Conservation (phyloP, 495 filamentous ascomycete genomes). For the Neurospora sp. region DNA sequence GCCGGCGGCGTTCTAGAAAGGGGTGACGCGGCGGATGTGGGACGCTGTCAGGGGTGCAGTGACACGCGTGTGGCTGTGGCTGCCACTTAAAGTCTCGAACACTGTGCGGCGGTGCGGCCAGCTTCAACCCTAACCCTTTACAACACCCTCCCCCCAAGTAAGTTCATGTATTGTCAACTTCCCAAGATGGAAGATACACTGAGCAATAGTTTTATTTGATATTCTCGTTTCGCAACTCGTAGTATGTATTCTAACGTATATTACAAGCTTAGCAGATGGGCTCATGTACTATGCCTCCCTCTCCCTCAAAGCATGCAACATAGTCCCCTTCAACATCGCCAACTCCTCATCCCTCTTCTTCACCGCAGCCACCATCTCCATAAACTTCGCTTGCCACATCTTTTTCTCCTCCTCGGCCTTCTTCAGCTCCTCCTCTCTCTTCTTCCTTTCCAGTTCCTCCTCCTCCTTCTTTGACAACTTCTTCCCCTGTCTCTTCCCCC, state of each 20-base stretch:
- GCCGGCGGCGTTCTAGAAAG: not conserved
- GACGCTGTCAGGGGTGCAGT: not conserved
- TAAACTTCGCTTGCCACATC: conserved; percentile 29
- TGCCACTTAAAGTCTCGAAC: not conserved
- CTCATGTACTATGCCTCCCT: not conserved
- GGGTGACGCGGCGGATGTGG: not conserved
- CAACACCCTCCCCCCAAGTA: not conserved
- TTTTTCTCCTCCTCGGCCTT: conserved; percentile 15
- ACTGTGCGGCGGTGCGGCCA: not conserved
- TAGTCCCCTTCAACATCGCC: conserved; percentile 10
- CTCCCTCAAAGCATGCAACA: conserved; percentile 13
- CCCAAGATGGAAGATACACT: not conserved
- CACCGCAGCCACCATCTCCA: conserved; percentile 21
- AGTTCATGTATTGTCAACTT: not conserved
- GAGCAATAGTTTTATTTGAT: not conserved
- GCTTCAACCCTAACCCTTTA: not conserved
- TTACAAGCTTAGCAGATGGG: too few relatives aligned
- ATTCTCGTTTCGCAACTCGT: not conserved
- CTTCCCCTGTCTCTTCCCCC: conserved; percentile 9
- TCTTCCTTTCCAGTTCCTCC: conserved; percentile 13
- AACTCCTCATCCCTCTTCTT: conserved; percentile 23
- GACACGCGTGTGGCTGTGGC: not conserved
- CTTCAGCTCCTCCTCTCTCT: conserved; percentile 16
- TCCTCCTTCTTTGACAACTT: conserved; percentile 6
- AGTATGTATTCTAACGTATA: not conserved